phyloP scores from a whole-genome alignment of 2,329 filamentous ascomycete species.

The Fusarium oligoseptatum region DNA sequence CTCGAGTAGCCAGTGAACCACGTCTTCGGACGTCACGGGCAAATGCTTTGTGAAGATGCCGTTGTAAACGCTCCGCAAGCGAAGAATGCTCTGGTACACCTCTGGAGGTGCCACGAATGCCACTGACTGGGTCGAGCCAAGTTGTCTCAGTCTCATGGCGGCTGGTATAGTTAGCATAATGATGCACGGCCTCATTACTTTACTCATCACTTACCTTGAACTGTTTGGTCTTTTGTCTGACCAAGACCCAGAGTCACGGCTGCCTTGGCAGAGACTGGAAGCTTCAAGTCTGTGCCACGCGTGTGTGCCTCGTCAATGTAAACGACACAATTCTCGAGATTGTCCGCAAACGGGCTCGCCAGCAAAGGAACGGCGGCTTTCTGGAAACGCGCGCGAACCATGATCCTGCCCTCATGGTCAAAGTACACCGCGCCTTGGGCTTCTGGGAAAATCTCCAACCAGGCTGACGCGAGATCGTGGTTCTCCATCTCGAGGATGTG shows the following conservation, averaged over 20 bases:
- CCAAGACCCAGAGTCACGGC: constrained; percentile 69
- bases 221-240: constrained; percentile 71
- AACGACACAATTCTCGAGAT: constrained; percentile 65
- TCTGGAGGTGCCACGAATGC: constrained; percentile 70
- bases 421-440: constrained; percentile 68
- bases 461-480: constrained; percentile 59
- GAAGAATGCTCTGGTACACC: constrained; percentile 70
- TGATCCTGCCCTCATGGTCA: constrained; percentile 48
- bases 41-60: background rate
- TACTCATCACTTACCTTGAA: constrained; percentile 64
- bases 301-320: constrained; percentile 74
- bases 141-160: constrained; percentile 74
- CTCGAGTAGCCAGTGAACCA: constrained; percentile 71
- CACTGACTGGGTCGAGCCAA: constrained; percentile 68
- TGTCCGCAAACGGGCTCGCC: constrained; percentile 66
- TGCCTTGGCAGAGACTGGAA: constrained; percentile 61
- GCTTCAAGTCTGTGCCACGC: constrained; percentile 70
- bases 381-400: constrained; percentile 36
- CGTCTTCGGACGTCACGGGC: constrained; percentile 36
- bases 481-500: constrained; percentile 74
- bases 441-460: constrained; percentile 60
- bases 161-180: constrained; percentile 54
- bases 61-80: constrained; percentile 51
- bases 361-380: constrained; percentile 64
- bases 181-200: fast-evolving